Evolutionary conservation across 176 grass and related monocot genomes (phyloP), one percentile per base, ranked within the genome.

Genomic region (Raddia distichophylla): DNA sequence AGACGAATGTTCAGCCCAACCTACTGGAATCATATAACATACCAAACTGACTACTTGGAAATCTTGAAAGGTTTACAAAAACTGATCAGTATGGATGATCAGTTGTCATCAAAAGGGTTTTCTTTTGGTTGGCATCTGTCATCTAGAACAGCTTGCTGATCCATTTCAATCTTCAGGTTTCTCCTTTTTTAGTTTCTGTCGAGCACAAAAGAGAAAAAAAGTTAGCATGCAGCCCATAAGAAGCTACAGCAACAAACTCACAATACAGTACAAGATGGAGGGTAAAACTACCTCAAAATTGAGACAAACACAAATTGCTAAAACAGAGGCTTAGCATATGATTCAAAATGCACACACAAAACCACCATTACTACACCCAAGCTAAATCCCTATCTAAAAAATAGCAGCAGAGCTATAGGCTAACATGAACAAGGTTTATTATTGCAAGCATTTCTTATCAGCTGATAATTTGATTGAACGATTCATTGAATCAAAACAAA

Each of bases 121-220:
- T 5, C n/a, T 67, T 67, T 64, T 15, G 4, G 2, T 59, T 79
- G 60, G 8, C 58, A 49, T 7, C 77, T 40, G 80, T 55, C 80
- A 82, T 75, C 34, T 49, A 67, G 64, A 80, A 20, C 44, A 60
- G 67, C 18, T 50, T 33, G 22, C 76, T 2, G 22, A 5, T 75
- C 33, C 17, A 48, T 35, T 47, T 86, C 78, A 92, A 10, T 86
- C 83, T 77, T 89, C 71, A 0, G 8, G 20, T 62, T 86, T 89
- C 51, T 60, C 80, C 35, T 92, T 86, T 18, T 92, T 87, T 86
- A 86, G 53, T 51, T 92, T 92, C 90, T 89, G 80, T 1, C 73
- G 77, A 80, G 32, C 20, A 67, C 5, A 67, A 53, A 44, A 27
- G 37, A 5, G 1, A 40, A 40, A 10, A 45, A 20, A 80, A 7